Base-by-base conservation (phyloP, 1,284 basidiomycete genomes). In the Entoloma clypeatum region DNA sequence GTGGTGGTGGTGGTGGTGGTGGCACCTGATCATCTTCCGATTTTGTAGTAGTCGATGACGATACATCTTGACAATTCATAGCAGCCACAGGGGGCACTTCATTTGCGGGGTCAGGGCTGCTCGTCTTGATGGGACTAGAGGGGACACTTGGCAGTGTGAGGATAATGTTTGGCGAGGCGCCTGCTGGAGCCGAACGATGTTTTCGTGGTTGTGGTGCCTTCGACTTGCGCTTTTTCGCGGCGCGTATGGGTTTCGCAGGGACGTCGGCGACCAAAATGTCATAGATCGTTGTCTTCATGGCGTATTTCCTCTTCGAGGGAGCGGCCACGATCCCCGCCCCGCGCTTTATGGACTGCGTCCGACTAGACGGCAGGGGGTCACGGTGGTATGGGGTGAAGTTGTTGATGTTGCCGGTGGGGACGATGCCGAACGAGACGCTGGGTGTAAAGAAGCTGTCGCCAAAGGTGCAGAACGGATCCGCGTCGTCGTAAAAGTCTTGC, bases 221-320 rank as follows among this genome's bases (percentile, higher is more conserved):
- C n/a, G n/a, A n/a, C n/a, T n/a, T n/a, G n/a, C n/a, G n/a, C n/a
- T n/a, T n/a, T n/a, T n/a, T n/a, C n/a, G n/a, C n/a, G n/a, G n/a
- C n/a, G n/a, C n/a, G n/a, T 27, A 28, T 36, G 14, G 44, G 32
- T 14, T 22, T 22, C 14, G 32, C 41, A 18, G 34, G 39, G 18
- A 47, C 29, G 30, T 53, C 51, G 7, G 39, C 42, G 17, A 51
- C 49, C 8, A 51, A 52, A 34, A 52, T 18, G 40, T 54, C 50
- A 30, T 58, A 55, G 2, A 56, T 54, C 16, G 45, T 55, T 14
- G 53, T 54, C 34, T 44, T 43, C 40, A 44, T 49, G 4, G 26
- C 17, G 3, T 24, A 11, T 43, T 37, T 48, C 26, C 40, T 43
- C 36, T 28, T 30, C 19, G 35, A 6, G 19, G 29, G 28, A 33